These are phyloP conservation scores for Apiospora koreana DNA, from an alignment of 2,329 filamentous ascomycete genomes.

Conservation along the genomic window DNA sequence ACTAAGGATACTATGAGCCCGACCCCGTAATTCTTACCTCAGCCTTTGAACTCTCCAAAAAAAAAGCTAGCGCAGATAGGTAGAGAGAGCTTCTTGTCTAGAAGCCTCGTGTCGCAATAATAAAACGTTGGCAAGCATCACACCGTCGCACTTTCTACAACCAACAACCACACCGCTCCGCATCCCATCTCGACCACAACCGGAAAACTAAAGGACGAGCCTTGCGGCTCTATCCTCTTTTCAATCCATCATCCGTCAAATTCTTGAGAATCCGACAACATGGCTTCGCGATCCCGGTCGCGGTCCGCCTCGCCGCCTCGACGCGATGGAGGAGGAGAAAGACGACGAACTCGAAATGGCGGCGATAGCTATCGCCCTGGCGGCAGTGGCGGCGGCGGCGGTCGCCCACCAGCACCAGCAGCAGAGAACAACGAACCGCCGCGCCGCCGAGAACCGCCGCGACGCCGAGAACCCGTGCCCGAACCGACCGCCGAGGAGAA, in stretches of 20 bases:
- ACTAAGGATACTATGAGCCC: background rate
- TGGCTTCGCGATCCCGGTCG: constrained; percentile 22
- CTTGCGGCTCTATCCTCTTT: background rate
- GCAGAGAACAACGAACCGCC: constrained; percentile 1
- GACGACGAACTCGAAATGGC: constrained; percentile 41
- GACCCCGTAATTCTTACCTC: background rate
- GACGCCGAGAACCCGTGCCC: constrained; percentile 26
- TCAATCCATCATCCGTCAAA: background rate
- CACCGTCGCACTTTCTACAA: too few relatives aligned
- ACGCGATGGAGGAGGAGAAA: constrained; percentile 29
- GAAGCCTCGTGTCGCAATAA: background rate
- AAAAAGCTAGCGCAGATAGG: background rate
- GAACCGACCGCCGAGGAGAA: constrained; percentile 75
- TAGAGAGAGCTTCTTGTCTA: background rate
- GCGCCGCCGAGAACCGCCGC: constrained; percentile 19
- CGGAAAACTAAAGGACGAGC: background rate
- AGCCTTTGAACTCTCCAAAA: background rate
- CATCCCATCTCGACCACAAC: background rate
- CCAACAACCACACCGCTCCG: background rate
- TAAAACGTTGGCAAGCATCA: background rate
- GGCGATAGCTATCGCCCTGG: constrained; percentile 52
- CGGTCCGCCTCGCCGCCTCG: constrained; percentile 36
- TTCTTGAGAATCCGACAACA: background rate
- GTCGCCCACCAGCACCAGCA: constrained; percentile 11
- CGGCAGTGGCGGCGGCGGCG: constrained; percentile 24